Evolutionary conservation across 2,329 filamentous ascomycete genomes (phyloP).

Genomic region (Alternaria solani): DNA sequence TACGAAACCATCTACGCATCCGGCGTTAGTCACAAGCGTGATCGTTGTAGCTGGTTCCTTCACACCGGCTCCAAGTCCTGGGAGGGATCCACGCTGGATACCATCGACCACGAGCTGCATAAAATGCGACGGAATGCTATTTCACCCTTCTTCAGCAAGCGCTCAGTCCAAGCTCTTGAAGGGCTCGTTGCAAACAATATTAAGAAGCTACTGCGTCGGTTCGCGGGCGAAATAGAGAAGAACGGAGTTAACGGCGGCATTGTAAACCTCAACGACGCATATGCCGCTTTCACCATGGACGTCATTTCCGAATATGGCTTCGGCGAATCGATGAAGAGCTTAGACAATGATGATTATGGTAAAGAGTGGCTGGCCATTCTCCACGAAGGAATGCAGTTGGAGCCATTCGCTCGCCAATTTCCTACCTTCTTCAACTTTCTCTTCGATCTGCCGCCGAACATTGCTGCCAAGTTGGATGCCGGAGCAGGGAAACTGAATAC

Average conservation of each 20-base stretch:
- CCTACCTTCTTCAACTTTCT: neutral
- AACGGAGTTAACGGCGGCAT: neutral
- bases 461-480: neutral
- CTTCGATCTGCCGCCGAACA: neutral
- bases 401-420: neutral
- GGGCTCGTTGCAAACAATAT: constrained; percentile 20
- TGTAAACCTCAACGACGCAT: constrained; percentile 18
- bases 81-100: constrained; percentile 17
- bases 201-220: neutral
- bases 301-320: constrained; percentile 24
- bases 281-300: constrained; percentile 23
- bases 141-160: constrained; percentile 37
- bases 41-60: constrained; percentile 14
- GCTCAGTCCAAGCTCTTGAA: constrained; percentile 16
- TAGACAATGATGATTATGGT: constrained; percentile 8
- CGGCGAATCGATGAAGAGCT: constrained; percentile 6
- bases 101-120: constrained; percentile 37
- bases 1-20: constrained; percentile 25
- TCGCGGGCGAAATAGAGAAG: neutral
- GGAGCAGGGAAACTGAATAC: neutral
- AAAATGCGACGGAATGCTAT: constrained; percentile 29
- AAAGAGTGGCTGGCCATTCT: neutral
- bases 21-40: constrained; percentile 18
- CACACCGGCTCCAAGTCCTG: constrained; percentile 10
- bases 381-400: neutral